A percentile compares a stretch with the other conserved stretches of the same genome.
Conservation (phyloP, 1,284 basidiomycete genomes). For the Leucoagaricus sp. region DNA sequence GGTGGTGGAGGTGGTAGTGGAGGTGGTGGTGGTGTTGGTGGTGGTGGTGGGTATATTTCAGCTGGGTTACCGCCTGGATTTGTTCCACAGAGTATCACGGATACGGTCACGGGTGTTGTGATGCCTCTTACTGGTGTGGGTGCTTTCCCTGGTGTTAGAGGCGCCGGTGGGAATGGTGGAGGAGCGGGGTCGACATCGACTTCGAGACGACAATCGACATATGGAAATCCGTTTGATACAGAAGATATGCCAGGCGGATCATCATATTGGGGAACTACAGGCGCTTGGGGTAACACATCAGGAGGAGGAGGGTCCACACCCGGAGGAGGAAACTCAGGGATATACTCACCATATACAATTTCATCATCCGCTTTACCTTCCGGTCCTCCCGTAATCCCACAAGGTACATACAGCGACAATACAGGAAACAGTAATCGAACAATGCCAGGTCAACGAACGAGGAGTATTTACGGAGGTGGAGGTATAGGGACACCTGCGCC, state of each 20-base stretch:
- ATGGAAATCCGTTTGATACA: slow-evolving; percentile 3
- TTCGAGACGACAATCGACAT: neutral
- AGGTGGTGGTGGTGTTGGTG: too few relatives aligned
- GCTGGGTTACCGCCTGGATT: slow-evolving; percentile 8
- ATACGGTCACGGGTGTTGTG: slow-evolving; percentile 6
- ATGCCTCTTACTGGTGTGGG: slow-evolving; percentile 1
- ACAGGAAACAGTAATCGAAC: neutral
- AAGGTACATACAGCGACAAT: too few relatives aligned
- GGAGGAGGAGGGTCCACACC: too few relatives aligned
- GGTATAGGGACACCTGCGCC: neutral
- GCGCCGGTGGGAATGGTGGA: neutral
- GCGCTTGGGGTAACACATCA: too few relatives aligned
- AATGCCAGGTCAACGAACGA: neutral
- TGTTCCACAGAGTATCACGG: slow-evolving; percentile 10
- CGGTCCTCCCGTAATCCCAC: slow-evolving; percentile 11
- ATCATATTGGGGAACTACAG: too few relatives aligned
- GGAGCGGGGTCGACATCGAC: neutral
- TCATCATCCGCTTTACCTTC: neutral
- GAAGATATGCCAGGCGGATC: too few relatives aligned
- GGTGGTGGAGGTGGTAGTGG: too few relatives aligned
- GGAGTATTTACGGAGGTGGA: slow-evolving; percentile 3
- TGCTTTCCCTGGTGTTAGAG: neutral
- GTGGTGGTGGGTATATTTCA: too few relatives aligned
- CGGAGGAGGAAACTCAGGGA: neutral
- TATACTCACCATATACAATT: neutral